Evolutionary conservation across 495 filamentous ascomycete species (phyloP), one percentile per base, ranked within the genome.

Genomic region (Astrocystis sublimbata): DNA sequence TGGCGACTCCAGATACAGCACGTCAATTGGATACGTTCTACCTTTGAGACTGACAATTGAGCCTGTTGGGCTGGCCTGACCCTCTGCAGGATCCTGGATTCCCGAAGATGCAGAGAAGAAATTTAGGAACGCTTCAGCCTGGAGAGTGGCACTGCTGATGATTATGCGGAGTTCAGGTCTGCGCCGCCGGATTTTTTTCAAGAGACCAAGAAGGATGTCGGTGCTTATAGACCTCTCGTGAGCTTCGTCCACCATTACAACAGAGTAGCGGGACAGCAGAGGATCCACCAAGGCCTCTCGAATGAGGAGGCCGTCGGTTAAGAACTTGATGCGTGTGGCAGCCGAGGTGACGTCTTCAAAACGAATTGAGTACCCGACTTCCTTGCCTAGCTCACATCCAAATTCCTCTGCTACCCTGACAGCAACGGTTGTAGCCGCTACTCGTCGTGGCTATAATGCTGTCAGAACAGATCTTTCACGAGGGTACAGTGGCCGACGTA

Each of bases 161-260:
- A 99, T 85, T 61, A 99, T 90, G 8, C 93, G 83, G 41, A 98
- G 77, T 46, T 97, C 93, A 31, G 89, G 83, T 33, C 94, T 83
- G 74, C 85, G 88, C 73, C 86, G 92, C 58, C 85, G 75, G 63
- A 99, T 94, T 73, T 98, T 98, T 78, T 97, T 98, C 41, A 99
- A 71, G n/a, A 97, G 79, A 0, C 94, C 93, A 38, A 99, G 85
- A 5, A 99, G 83, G 38, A 99, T 85, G 68, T 99, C 94, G 6
- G 93, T 93, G 75, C 93, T 96, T 58, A 99, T 82, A 61, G 92
- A 96, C 55, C 96, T 85, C 74, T 99, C 94, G 75, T 99, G 94
- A 28, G 96, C 96, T 73, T 99, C 94, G 70, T 99, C 94, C 23
- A 99, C 89, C 93, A 98, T 99, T 68, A 99, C 91, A 35, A 98